Conservation (phyloP, 2,329 filamentous ascomycete genomes). For the Ilyonectria destructans region DNA sequence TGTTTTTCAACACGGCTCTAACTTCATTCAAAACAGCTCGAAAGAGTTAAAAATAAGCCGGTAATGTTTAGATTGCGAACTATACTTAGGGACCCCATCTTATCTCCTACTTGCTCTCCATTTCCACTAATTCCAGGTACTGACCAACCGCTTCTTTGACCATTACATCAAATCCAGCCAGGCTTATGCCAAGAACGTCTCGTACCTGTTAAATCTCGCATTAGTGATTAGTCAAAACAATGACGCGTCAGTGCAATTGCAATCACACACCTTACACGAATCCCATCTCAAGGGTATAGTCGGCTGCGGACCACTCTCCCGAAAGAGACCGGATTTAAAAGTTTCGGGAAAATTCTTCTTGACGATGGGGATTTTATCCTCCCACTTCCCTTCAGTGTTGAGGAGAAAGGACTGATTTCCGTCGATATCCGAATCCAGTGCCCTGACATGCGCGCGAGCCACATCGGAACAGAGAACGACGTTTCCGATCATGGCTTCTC, state of each 20-base stretch:
- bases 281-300: slow-evolving; percentile 12
- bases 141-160: slow-evolving; percentile 20
- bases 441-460: slow-evolving; percentile 17
- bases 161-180: slow-evolving; percentile 8
- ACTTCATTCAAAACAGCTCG: no score
- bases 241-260: no score
- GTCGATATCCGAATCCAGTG: slow-evolving; percentile 1
- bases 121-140: slow-evolving; percentile 6
- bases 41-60: no score
- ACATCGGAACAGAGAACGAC: slow-evolving; percentile 16
- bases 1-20: no score
- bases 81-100: background rate
- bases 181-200: slow-evolving; percentile 15
- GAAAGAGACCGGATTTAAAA: slow-evolving; percentile 19
- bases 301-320: background rate
- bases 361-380: slow-evolving; percentile 21
- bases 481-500: background rate
- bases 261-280: slow-evolving; percentile 10
- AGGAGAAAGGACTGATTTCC: slow-evolving; percentile 24
- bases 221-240: background rate
- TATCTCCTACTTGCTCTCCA: background rate
- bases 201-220: background rate
- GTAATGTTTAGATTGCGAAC: background rate
- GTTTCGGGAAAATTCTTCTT: slow-evolving; percentile 19
- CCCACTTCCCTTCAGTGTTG: slow-evolving; percentile 3